Percentiles rank a stretch among this genome's conserved stretches.
Evolutionary conservation across 495 filamentous ascomycete species (phyloP).

Genomic region (Sporormia fimetaria): DNA sequence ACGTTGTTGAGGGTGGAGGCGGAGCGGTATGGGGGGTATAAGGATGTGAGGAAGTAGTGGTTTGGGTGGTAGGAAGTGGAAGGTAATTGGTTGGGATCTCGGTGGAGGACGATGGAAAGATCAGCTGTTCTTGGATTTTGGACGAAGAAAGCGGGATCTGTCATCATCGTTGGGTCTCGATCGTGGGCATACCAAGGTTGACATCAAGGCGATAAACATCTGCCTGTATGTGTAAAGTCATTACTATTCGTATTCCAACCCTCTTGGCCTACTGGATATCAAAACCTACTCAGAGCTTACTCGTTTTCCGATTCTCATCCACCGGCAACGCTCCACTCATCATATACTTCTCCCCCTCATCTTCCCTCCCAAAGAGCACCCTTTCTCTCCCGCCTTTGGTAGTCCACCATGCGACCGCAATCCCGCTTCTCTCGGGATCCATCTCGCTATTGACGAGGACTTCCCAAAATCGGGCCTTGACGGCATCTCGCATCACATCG

Average conservation of each 20-base stretch:
- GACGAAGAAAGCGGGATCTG: too few species aligned
- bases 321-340: conserved; percentile 50
- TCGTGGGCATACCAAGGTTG: too few species aligned
- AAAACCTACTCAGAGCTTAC: conserved; percentile 25
- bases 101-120: too few species aligned
- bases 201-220: too few species aligned
- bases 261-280: neutral
- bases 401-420: conserved; percentile 83
- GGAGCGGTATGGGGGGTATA: too few species aligned
- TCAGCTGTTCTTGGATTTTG: too few species aligned
- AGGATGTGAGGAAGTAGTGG: too few species aligned
- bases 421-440: conserved; percentile 73
- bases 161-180: too few species aligned
- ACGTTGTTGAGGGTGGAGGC: too few species aligned
- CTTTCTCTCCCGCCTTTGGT: conserved; percentile 55
- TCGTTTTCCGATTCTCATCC: conserved; percentile 10
- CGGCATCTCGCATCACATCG: conserved; percentile 48
- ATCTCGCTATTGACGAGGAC: conserved; percentile 75
- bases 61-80: too few species aligned
- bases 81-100: too few species aligned
- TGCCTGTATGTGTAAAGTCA: too few species aligned
- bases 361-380: conserved; percentile 46
- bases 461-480: conserved; percentile 73
- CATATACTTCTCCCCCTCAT: conserved; percentile 27
- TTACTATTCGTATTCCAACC: neutral